phyloP scores from a whole-genome alignment of 139 green algal genomes.

The Haematococcus sp. region DNA sequence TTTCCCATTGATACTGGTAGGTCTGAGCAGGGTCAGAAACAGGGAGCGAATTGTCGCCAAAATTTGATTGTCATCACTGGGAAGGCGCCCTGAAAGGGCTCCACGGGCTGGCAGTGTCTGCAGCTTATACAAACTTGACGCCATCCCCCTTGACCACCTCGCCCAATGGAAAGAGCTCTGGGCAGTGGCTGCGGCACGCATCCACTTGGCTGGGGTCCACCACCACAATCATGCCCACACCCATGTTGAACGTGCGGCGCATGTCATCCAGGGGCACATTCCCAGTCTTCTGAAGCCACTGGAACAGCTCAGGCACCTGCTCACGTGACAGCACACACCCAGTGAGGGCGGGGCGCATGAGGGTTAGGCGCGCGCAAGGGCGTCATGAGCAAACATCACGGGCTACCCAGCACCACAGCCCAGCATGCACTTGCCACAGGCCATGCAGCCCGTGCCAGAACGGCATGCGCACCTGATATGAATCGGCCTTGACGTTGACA shows the following conservation, averaged over 20 bases:
- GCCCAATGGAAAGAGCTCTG: constrained; percentile 51
- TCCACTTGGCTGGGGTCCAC: constrained; percentile 59
- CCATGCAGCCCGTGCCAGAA: no score
- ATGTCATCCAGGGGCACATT: constrained; percentile 87
- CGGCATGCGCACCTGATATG: constrained; percentile 55
- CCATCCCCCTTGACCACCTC: constrained; percentile 58
- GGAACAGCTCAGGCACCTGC: constrained; percentile 51
- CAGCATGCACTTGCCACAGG: not conserved
- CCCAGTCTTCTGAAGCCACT: constrained; percentile 53
- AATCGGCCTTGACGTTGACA: constrained; percentile 54
- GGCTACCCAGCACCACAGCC: no score
- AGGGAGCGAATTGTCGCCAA: no score
- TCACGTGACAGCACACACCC: no score
- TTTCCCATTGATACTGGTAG: no score
- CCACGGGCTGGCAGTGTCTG: no score
- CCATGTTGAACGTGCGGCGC: constrained; percentile 98
- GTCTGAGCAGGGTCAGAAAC: no score
- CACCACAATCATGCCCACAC: constrained; percentile 90
- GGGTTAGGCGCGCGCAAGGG: no score
- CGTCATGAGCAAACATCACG: no score
- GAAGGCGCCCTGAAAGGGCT: no score
- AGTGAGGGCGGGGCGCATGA: not conserved
- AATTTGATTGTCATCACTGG: no score
- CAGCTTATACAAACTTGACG: constrained; percentile 54
- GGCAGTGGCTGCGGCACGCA: constrained; percentile 26